Conservation (phyloP, 768 basidiomycete species). For the Tulasnella sp. region DNA sequence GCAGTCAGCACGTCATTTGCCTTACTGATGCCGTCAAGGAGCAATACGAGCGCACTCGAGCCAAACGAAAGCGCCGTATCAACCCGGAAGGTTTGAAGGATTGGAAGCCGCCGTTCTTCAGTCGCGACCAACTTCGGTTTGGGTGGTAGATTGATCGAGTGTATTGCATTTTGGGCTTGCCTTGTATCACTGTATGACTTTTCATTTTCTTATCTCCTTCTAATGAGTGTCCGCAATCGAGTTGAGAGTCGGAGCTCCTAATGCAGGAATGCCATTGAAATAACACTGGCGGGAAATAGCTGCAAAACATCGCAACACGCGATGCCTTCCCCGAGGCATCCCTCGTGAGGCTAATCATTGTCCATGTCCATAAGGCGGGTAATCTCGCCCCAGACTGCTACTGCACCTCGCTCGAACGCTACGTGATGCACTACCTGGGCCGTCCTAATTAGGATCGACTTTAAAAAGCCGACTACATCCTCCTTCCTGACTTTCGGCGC, state of each 20-base stretch:
- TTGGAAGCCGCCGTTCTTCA: slow-evolving; percentile 96
- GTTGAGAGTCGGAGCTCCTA: no score
- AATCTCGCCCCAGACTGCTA: neutral
- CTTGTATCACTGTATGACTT: no score
- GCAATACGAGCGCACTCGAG: slow-evolving; percentile 78
- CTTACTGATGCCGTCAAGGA: slow-evolving; percentile 87
- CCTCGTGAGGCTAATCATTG: neutral
- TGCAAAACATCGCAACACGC: no score
- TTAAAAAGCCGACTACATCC: neutral
- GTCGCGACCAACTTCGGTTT: slow-evolving; percentile 83
- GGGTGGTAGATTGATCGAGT: slow-evolving; percentile 34
- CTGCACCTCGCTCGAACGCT: no score
- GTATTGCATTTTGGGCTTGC: neutral
- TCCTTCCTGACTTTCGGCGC: neutral
- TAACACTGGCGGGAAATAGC: no score
- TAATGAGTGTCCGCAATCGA: no score
- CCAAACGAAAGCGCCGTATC: slow-evolving; percentile 75
- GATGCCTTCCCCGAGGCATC: no score
- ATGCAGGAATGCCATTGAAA: no score
- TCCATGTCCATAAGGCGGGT: neutral
- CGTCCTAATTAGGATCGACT: neutral
- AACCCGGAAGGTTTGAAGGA: slow-evolving; percentile 65
- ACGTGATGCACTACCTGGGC: neutral
- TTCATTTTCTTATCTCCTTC: no score
- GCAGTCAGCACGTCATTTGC: slow-evolving; percentile 89